Percentiles rank a stretch among this genome's conserved stretches.
phyloP scores from a whole-genome alignment of 768 basidiomycete genomes.

The Coprinopsis strossmayeri region DNA sequence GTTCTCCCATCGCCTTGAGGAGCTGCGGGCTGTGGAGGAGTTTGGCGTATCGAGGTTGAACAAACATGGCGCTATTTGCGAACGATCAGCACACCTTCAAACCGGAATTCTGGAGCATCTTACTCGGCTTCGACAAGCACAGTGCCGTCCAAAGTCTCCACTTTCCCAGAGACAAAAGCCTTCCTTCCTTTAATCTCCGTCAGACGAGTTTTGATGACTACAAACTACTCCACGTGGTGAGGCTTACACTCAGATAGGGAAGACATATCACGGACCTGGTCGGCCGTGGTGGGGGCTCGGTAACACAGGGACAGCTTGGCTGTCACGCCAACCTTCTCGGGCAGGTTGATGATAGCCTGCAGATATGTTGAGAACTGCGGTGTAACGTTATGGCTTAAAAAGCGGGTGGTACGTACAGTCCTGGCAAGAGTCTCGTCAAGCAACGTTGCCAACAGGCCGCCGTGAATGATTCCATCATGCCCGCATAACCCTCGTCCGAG shows the following conservation, averaged over 20 bases:
- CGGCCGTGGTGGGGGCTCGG: slow-evolving; percentile 81
- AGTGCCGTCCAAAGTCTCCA: slow-evolving; percentile 81
- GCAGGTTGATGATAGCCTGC: slow-evolving; percentile 80
- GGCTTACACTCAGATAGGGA: not conserved
- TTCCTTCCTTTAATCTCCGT: slow-evolving; percentile 74
- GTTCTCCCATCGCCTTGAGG: slow-evolving; percentile 61
- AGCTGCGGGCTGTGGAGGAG: slow-evolving; percentile 58
- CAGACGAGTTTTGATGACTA: slow-evolving; percentile 70
- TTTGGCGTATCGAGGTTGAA: slow-evolving; percentile 85
- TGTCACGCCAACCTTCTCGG: slow-evolving; percentile 89
- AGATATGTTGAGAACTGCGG: not conserved
- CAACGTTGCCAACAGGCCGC: slow-evolving; percentile 85
- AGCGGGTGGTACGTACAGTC: slow-evolving; percentile 40
- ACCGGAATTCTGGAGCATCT: slow-evolving; percentile 23
- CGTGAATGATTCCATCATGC: slow-evolving; percentile 93
- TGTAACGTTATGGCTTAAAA: slow-evolving; percentile 1
- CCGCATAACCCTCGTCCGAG: slow-evolving; percentile 85
- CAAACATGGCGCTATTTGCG: slow-evolving; percentile 61
- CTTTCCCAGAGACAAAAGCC: slow-evolving; percentile 55
- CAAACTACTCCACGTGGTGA: slow-evolving; percentile 45
- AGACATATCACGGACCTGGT: slow-evolving; percentile 49
- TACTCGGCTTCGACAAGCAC: slow-evolving; percentile 78
- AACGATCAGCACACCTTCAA: not conserved
- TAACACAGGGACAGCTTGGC: slow-evolving; percentile 80
- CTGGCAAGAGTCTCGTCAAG: slow-evolving; percentile 82